Conservation (phyloP, 164 flowering plant species). For the Paratinospora sagittata region DNA sequence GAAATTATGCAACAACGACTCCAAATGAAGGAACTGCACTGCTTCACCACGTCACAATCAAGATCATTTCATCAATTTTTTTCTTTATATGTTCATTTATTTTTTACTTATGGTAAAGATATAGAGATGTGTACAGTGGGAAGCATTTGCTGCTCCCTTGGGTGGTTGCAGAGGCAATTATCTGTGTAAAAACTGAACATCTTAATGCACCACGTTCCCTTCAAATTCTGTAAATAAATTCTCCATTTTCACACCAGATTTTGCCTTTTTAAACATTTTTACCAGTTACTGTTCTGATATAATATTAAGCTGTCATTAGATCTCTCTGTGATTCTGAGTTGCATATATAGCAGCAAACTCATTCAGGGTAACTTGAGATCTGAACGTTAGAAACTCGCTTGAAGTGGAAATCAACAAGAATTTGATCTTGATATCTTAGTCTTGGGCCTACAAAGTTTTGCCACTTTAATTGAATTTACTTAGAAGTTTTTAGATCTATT, state of each 20-base stretch:
- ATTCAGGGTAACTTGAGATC: too few relatives aligned
- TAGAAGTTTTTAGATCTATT: too few relatives aligned
- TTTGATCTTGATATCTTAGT: background rate
- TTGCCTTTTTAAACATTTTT: background rate
- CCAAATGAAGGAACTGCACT: background rate
- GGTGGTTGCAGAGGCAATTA: constrained; percentile 1
- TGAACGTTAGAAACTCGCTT: background rate
- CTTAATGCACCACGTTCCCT: constrained; percentile 9
- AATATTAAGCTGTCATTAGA: background rate
- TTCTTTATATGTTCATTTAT: background rate
- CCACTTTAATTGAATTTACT: too few relatives aligned
- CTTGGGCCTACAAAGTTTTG: background rate
- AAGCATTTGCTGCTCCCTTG: constrained; percentile 12
- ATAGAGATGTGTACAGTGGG: constrained; percentile 24
- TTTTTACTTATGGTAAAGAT: background rate
- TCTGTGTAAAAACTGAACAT: constrained; percentile 4
- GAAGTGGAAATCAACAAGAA: too few relatives aligned
- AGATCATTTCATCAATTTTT: background rate
- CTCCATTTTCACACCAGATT: background rate
- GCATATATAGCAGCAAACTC: too few relatives aligned
- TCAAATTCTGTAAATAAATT: constrained; percentile 17
- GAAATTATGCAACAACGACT: background rate
- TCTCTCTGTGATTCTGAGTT: too few relatives aligned
- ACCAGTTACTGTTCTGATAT: background rate
- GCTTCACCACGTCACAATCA: background rate